Evolutionary conservation across 2,329 filamentous ascomycete genomes (phyloP).

Genomic region (Fusarium oxysporum): DNA sequence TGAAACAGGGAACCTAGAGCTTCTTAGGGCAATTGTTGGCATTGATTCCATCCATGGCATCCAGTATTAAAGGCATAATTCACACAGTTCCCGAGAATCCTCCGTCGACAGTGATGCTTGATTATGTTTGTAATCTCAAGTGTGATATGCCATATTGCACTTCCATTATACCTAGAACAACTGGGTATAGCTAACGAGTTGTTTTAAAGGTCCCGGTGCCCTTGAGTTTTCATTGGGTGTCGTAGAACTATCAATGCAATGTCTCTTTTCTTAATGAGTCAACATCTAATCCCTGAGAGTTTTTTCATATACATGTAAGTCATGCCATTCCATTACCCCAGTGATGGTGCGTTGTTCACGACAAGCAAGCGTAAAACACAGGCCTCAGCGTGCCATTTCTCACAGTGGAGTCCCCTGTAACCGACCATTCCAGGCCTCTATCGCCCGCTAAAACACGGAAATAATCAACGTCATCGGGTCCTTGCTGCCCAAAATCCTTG

Average conservation of each 20-base stretch:
- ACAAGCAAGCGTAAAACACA: conserved; percentile 6
- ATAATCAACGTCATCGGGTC: conserved; percentile 17
- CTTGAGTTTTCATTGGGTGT: conserved; percentile 6
- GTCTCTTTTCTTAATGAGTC: conserved; percentile 11
- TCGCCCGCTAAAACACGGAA: conserved; percentile 18
- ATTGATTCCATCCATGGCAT: neutral
- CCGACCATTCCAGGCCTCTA: conserved; percentile 25
- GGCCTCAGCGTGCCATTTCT: conserved; percentile 31
- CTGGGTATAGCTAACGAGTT: neutral
- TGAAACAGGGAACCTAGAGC: neutral
- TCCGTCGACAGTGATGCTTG: neutral
- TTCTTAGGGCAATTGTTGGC: neutral
- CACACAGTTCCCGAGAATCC: neutral
- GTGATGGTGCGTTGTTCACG: conserved; percentile 42
- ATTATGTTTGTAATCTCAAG: neutral
- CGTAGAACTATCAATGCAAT: neutral
- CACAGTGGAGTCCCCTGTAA: conserved; percentile 25
- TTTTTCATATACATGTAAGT: neutral
- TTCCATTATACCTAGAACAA: neutral
- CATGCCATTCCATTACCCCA: conserved; percentile 40
- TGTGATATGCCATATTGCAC: neutral
- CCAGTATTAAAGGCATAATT: neutral
- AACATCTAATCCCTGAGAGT: neutral
- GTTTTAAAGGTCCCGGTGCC: neutral
- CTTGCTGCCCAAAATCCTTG: conserved; percentile 13